Conservation (phyloP, 345 rosid species). For the Durio zibethinus region DNA sequence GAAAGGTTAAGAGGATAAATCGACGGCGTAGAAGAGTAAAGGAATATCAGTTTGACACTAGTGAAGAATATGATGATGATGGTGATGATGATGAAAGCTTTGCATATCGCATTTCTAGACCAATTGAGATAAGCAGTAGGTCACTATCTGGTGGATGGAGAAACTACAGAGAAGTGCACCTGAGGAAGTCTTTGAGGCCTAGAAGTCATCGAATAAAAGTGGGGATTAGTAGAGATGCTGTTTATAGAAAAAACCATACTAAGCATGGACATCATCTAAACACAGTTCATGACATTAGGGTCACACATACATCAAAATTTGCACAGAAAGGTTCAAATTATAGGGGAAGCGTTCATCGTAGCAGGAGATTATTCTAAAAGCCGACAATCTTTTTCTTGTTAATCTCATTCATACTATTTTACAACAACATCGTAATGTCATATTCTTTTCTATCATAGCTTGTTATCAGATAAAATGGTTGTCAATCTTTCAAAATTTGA, state of each 20-base stretch:
- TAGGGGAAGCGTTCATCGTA: conserved; percentile 8
- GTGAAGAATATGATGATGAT: conserved; percentile 9
- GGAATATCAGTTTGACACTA: conserved; percentile 6
- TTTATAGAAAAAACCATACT: conserved; percentile 6
- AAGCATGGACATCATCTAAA: conserved; percentile 21
- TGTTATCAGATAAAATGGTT: not conserved
- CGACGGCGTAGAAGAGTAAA: conserved; percentile 17
- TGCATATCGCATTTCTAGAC: conserved; percentile 4
- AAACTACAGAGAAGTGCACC: conserved; percentile 32
- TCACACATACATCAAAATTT: conserved; percentile 41
- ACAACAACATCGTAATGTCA: not conserved
- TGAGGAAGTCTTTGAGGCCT: conserved; percentile 42
- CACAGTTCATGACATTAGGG: conserved; percentile 32
- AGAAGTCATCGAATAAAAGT: conserved; percentile 37
- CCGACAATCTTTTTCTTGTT: not conserved
- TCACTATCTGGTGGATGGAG: not conserved
- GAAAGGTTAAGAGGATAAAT: conserved; percentile 22
- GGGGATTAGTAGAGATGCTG: conserved; percentile 31
- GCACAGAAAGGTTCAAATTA: conserved; percentile 30
- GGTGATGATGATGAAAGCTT: conserved; percentile 2
- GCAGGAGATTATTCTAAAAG: conserved; percentile 4
- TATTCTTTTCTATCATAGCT: not conserved
- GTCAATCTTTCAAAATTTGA: not conserved
- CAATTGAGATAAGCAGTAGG: not conserved
- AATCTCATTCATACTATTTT: not conserved